Evolutionary conservation across 208 protist genomes (phyloP).

Genomic region (Leishmania gerbilli): DNA sequence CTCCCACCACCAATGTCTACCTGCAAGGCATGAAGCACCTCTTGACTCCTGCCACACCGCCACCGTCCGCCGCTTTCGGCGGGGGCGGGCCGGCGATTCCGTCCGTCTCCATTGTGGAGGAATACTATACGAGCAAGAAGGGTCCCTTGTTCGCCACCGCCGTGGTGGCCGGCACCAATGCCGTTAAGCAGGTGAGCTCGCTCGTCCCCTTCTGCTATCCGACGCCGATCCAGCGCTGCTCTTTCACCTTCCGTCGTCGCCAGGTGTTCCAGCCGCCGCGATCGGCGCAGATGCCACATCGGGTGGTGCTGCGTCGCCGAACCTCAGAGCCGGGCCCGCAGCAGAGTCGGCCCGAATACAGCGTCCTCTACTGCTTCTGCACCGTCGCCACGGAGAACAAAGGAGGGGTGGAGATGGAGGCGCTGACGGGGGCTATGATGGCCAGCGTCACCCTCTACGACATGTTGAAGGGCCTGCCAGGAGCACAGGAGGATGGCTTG

Average conservation of each 20-base stretch:
- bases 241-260: slow-evolving; percentile 85
- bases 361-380: slow-evolving; percentile 88
- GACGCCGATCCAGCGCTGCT: slow-evolving; percentile 86
- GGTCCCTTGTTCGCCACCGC: slow-evolving; percentile 87
- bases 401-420: slow-evolving; percentile 97
- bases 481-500: slow-evolving; percentile 84
- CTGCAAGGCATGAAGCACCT: slow-evolving; percentile 79
- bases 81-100: slow-evolving; percentile 11
- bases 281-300: slow-evolving; percentile 73
- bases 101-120: slow-evolving; percentile 64
- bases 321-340: slow-evolving; percentile 36
- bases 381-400: slow-evolving; percentile 83
- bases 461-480: slow-evolving; percentile 77
- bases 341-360: slow-evolving; percentile 52
- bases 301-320: slow-evolving; percentile 72
- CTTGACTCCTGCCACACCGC: slow-evolving; percentile 41
- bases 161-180: slow-evolving; percentile 93
- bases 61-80: slow-evolving; percentile 4
- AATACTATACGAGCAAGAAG: slow-evolving; percentile 88
- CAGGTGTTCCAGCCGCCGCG: slow-evolving; percentile 39
- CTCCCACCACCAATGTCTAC: slow-evolving; percentile 55
- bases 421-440: slow-evolving; percentile 91
- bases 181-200: slow-evolving; percentile 90
- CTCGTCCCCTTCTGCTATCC: slow-evolving; percentile 97
- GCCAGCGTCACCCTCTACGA: slow-evolving; percentile 90